phyloP scores from a whole-genome alignment of 23 red algal genomes.

The Gracilaria domingensis region DNA sequence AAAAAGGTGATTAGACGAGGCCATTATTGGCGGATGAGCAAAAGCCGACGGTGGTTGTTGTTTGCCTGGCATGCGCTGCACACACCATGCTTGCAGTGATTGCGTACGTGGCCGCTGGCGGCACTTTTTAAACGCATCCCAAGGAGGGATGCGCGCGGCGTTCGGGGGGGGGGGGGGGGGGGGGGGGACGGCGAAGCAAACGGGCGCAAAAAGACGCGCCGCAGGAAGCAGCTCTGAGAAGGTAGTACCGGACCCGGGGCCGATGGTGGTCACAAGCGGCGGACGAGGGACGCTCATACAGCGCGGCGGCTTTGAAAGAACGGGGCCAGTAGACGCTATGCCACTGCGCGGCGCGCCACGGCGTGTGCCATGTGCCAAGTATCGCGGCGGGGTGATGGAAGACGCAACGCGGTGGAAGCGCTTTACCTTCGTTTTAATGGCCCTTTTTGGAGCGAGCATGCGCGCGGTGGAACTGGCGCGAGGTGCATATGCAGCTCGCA shows the following conservation, averaged over 20 bases:
- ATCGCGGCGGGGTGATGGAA: background rate
- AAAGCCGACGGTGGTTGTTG: background rate
- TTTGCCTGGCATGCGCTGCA: too few species aligned
- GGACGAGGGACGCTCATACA: too few species aligned
- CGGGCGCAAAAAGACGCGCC: background rate
- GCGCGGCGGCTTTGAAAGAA: too few species aligned
- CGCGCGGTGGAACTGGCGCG: too few species aligned
- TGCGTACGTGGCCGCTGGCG: background rate
- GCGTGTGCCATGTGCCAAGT: background rate
- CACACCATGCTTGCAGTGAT: too few species aligned
- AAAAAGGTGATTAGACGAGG: too few species aligned
- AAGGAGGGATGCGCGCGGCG: conserved; percentile 12
- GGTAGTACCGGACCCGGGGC: too few species aligned
- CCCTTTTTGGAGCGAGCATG: too few species aligned
- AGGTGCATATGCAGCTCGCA: too few species aligned
- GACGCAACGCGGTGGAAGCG: background rate
- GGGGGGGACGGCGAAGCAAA: background rate
- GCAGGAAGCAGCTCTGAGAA: background rate
- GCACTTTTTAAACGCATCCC: background rate
- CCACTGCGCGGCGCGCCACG: background rate
- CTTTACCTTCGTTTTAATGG: too few species aligned
- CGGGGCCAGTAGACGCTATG: too few species aligned
- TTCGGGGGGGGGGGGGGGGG: background rate
- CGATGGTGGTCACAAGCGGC: too few species aligned
- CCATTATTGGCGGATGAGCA: background rate